Percentiles rank a stretch among this genome's conserved stretches.
Evolutionary conservation across 257 asterid species (phyloP).

Genomic region (Orobanche coerulescens): DNA sequence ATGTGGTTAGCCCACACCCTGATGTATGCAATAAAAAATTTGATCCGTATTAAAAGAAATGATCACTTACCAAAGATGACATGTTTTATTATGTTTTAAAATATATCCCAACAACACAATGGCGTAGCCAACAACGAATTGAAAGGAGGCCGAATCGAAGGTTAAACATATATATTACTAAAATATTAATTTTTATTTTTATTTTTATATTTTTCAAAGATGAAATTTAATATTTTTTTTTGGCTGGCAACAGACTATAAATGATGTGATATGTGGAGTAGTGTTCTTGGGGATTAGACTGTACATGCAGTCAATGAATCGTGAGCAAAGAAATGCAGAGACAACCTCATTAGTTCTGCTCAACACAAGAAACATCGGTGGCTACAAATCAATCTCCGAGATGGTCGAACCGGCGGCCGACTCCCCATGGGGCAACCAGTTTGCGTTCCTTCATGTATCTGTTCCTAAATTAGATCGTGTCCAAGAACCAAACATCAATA

Average conservation of each 20-base stretch:
- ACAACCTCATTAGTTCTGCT: slow-evolving; percentile 67
- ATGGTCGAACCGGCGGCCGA: slow-evolving; percentile 52
- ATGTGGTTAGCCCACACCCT: too few species aligned
- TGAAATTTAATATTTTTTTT: not conserved
- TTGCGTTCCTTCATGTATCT: slow-evolving; percentile 67
- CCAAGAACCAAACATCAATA: not conserved
- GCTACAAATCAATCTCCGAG: slow-evolving; percentile 61
- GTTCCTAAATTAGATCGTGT: slow-evolving; percentile 36
- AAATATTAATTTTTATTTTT: too few species aligned
- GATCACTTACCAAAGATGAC: too few species aligned
- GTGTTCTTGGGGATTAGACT: slow-evolving; percentile 54
- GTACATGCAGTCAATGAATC: slow-evolving; percentile 47
- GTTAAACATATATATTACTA: too few species aligned
- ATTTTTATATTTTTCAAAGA: too few species aligned
- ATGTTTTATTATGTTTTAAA: too few species aligned
- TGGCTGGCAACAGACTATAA: slow-evolving; percentile 45
- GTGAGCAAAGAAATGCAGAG: slow-evolving; percentile 27
- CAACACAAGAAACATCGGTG: slow-evolving; percentile 64
- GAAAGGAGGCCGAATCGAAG: too few species aligned
- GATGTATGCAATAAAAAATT: too few species aligned
- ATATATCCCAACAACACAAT: too few species aligned
- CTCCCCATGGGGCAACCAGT: slow-evolving; percentile 79
- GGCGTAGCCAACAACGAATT: too few species aligned
- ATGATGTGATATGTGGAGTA: slow-evolving; percentile 71
- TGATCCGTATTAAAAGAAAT: too few species aligned